phyloP scores from a whole-genome alignment of 2,329 filamentous ascomycete genomes.

The Xylaria sp. region DNA sequence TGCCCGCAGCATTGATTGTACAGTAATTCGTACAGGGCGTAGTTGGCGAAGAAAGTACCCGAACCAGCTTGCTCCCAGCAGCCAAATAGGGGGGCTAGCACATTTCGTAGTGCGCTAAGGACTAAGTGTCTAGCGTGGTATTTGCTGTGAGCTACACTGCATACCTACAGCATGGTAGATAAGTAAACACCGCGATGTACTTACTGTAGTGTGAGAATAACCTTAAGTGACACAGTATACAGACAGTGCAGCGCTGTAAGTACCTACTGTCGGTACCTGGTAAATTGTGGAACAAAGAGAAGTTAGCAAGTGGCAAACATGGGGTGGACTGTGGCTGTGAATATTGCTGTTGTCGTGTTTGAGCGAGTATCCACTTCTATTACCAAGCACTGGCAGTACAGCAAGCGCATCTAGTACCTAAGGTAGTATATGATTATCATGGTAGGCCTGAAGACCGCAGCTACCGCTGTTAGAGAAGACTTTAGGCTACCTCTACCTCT shows the following conservation, averaged over 20 bases:
- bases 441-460: background rate
- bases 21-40: background rate
- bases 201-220: background rate
- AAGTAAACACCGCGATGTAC: background rate
- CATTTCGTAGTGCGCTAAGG: background rate
- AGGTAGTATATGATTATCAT: slow-evolving; percentile 5
- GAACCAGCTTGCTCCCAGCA: background rate
- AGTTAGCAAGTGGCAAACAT: slow-evolving; percentile 36
- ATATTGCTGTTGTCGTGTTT: slow-evolving; percentile 33
- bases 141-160: background rate
- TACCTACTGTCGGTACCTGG: background rate
- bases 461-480: background rate
- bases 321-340: slow-evolving; percentile 38
- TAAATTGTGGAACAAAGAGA: slow-evolving; percentile 13
- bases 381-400: background rate
- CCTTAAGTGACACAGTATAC: background rate
- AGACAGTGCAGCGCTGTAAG: background rate
- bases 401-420: background rate
- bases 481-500: background rate
- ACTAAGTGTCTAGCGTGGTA: too few species aligned
- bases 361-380: slow-evolving; percentile 20
- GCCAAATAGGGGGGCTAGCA: background rate
- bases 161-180: background rate
- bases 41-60: background rate
- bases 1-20: background rate